Evolutionary conservation across 192 early-diverging fungal genomes (phyloP).

Genomic region (Oehlia diaphana): DNA sequence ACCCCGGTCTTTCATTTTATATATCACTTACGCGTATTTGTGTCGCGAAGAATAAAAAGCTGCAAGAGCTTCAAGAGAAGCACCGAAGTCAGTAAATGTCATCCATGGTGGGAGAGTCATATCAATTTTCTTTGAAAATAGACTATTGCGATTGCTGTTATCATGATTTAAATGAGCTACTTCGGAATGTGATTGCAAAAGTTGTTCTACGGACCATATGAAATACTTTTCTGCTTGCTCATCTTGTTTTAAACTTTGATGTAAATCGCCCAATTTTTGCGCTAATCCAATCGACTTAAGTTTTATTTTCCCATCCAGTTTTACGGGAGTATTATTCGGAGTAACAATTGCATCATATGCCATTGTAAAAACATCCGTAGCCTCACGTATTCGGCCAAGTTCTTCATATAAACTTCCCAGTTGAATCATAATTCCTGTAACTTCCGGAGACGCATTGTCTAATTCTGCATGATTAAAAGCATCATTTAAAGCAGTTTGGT

Average conservation of each 20-base stretch:
- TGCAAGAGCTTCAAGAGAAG: constrained; percentile 53
- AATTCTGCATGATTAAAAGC: constrained; percentile 44
- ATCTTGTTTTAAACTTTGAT: constrained; percentile 41
- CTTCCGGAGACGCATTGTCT: constrained; percentile 44
- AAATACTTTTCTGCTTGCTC: constrained; percentile 57
- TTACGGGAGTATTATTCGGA: constrained; percentile 12
- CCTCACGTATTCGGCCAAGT: constrained; percentile 44
- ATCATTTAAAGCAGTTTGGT: constrained; percentile 45
- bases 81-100: constrained; percentile 53
- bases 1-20: background rate
- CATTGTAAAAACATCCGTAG: constrained; percentile 46
- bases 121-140: constrained; percentile 42
- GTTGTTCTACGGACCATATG: constrained; percentile 57
- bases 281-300: constrained; percentile 51
- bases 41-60: constrained; percentile 52
- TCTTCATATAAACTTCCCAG: constrained; percentile 49
- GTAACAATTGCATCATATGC: constrained; percentile 43
- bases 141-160: constrained; percentile 23
- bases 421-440: constrained; percentile 64
- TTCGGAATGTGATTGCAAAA: constrained; percentile 37
- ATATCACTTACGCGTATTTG: constrained; percentile 47
- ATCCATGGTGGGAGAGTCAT: constrained; percentile 55
- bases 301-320: constrained; percentile 39
- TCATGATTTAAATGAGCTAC: constrained; percentile 1
- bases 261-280: constrained; percentile 58